Evolutionary conservation across 169 alveolate genomes (phyloP).

Genomic region (Cryptosporidium viatorum): DNA sequence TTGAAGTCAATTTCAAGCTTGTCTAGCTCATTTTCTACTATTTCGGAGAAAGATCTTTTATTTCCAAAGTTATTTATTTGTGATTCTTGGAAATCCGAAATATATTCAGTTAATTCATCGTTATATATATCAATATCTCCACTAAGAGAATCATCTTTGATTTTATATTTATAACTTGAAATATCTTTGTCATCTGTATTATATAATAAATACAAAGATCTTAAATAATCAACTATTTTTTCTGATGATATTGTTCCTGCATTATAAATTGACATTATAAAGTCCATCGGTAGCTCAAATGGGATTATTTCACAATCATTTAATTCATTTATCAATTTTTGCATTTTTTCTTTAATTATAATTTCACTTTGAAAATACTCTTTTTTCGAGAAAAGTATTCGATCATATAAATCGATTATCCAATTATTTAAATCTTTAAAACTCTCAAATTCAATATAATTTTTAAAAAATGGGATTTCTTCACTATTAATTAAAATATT

Average conservation of each 20-base stretch:
- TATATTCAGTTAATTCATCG: not conserved
- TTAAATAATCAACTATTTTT: not conserved
- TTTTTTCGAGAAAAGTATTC: not conserved
- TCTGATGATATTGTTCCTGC: not conserved
- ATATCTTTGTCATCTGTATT: not conserved
- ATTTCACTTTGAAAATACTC: not conserved
- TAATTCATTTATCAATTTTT: not conserved
- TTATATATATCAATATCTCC: not conserved
- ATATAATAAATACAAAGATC: not conserved
- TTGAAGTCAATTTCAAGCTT: not conserved
- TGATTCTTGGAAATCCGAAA: not conserved
- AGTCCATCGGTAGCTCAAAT: constrained; percentile 25
- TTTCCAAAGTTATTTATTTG: not conserved
- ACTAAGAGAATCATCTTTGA: not conserved
- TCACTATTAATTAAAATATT: not conserved
- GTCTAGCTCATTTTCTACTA: not conserved
- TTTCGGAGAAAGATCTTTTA: constrained; percentile 17
- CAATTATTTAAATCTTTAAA: constrained; percentile 10
- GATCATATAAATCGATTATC: not conserved
- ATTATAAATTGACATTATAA: not conserved
- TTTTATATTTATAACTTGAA: not conserved
- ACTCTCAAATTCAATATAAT: constrained; percentile 39
- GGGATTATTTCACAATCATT: constrained; percentile 30
- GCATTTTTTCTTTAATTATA: not conserved
- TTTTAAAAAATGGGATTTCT: not conserved